These are phyloP conservation scores for Aureobasidium sp. DNA, from an alignment of 2,329 filamentous ascomycete genomes.

Conservation along the genomic window DNA sequence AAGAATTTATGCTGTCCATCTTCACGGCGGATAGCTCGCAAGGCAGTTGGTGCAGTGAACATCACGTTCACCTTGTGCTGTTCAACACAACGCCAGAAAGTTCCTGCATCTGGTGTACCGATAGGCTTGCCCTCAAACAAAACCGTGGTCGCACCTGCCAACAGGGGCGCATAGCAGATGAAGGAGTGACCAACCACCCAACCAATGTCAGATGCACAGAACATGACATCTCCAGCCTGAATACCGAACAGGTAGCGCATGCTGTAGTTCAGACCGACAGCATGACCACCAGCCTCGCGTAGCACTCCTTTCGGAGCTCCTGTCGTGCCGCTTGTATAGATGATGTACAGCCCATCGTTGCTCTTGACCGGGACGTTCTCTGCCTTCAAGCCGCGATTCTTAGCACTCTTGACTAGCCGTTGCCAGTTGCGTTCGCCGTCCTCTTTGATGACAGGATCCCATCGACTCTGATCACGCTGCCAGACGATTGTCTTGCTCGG, in stretches of 20 bases:
- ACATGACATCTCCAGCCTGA: slow-evolving; percentile 73
- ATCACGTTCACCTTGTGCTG: slow-evolving; percentile 78
- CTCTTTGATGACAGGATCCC: slow-evolving; percentile 62
- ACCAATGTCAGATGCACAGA: slow-evolving; percentile 79
- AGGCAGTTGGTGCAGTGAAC: slow-evolving; percentile 80
- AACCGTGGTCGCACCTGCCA: slow-evolving; percentile 78
- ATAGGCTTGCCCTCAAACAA: slow-evolving; percentile 93
- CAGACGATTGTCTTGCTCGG: slow-evolving; percentile 69
- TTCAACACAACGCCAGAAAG: slow-evolving; percentile 80
- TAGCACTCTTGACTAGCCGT: slow-evolving; percentile 63
- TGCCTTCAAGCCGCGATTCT: slow-evolving; percentile 59
- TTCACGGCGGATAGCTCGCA: slow-evolving; percentile 79
- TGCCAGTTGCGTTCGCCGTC: slow-evolving; percentile 74
- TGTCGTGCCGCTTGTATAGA: slow-evolving; percentile 80
- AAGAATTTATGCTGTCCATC: slow-evolving; percentile 69
- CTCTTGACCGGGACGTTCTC: slow-evolving; percentile 72
- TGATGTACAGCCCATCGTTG: slow-evolving; percentile 78
- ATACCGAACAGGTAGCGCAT: slow-evolving; percentile 79
- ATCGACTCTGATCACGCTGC: slow-evolving; percentile 71
- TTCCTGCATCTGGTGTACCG: slow-evolving; percentile 78
- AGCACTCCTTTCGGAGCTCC: slow-evolving; percentile 77
- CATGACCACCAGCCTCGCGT: slow-evolving; percentile 77
- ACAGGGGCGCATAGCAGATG: slow-evolving; percentile 80
- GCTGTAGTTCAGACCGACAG: slow-evolving; percentile 74
- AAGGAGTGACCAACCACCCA: slow-evolving; percentile 87